Evolutionary conservation across 345 rosid species (phyloP).

Genomic region (Dimocarpus longan): DNA sequence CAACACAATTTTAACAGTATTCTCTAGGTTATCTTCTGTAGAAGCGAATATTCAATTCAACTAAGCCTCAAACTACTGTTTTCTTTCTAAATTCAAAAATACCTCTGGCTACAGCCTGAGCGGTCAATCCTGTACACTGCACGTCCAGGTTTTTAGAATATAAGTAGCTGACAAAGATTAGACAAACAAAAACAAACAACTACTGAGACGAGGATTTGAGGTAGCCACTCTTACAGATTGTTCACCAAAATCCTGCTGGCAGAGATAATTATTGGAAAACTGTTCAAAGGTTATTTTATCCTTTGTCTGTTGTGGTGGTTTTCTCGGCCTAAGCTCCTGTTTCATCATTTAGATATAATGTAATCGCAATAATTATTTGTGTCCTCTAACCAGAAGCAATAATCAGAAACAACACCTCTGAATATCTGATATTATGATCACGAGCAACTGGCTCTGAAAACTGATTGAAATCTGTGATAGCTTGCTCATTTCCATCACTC

Average conservation of each 20-base stretch:
- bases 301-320: conserved; percentile 28
- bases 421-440: conserved; percentile 18
- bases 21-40: neutral
- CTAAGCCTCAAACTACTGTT: neutral
- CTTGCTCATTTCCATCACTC: conserved; percentile 27
- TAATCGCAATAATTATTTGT: conserved; percentile 3
- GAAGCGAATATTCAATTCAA: neutral
- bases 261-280: conserved; percentile 34
- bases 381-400: conserved; percentile 15
- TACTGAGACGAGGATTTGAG: neutral
- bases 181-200: conserved; percentile 2
- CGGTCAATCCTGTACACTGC: conserved; percentile 50
- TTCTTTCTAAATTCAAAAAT: neutral
- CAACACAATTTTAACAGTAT: neutral
- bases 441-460: conserved; percentile 22
- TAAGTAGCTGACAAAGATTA: conserved; percentile 4
- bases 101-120: conserved; percentile 49
- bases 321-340: conserved; percentile 23
- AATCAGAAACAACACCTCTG: conserved; percentile 42
- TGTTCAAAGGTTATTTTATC: conserved; percentile 29
- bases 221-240: conserved; percentile 37
- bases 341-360: conserved; percentile 11
- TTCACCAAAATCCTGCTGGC: conserved; percentile 33
- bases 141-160: conserved; percentile 24
- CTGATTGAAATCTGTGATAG: conserved; percentile 21